These are phyloP conservation scores for Colletotrichum sojae DNA, from an alignment of 2,329 filamentous ascomycete species.

Conservation along the genomic window DNA sequence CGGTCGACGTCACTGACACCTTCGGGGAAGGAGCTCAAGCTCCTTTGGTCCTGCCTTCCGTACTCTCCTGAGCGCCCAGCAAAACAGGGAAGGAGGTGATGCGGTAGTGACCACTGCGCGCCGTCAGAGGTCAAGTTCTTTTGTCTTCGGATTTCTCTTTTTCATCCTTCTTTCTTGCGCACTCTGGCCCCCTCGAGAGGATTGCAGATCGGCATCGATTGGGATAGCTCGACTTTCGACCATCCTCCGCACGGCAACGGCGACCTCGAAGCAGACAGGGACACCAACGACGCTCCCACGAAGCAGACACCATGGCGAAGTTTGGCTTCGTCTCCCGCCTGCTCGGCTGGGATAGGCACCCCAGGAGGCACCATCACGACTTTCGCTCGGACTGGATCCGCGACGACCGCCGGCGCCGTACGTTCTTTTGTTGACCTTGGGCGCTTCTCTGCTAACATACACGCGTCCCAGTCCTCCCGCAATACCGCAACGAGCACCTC, in stretches of 20 bases:
- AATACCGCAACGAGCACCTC: slow-evolving; percentile 69
- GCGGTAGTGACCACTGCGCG: slow-evolving; percentile 11
- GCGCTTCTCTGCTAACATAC: slow-evolving; percentile 29
- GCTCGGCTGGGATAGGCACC: slow-evolving; percentile 53
- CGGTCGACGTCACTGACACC: slow-evolving; percentile 34
- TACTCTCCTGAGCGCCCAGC: neutral
- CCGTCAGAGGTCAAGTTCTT: neutral
- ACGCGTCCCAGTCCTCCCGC: slow-evolving; percentile 72
- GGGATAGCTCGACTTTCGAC: no score
- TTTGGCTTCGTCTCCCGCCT: slow-evolving; percentile 50
- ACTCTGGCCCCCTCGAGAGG: neutral
- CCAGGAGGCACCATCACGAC: slow-evolving; percentile 47
- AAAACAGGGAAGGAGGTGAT: slow-evolving; percentile 36
- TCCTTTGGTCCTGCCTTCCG: neutral
- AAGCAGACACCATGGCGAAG: slow-evolving; percentile 43
- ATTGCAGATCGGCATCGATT: neutral
- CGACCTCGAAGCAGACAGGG: neutral
- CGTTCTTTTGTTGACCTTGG: neutral
- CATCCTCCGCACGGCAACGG: no score
- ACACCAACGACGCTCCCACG: neutral
- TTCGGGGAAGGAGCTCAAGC: slow-evolving; percentile 19
- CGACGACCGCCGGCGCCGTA: slow-evolving; percentile 62
- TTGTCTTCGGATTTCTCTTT: neutral
- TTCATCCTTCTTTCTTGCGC: neutral
- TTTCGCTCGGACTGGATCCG: slow-evolving; percentile 53